Percentiles rank a stretch among this genome's conserved stretches.
These are phyloP conservation scores for Rhododendron ovatum DNA, from an alignment of 148 eudicot genomes.

Conservation along the genomic window DNA sequence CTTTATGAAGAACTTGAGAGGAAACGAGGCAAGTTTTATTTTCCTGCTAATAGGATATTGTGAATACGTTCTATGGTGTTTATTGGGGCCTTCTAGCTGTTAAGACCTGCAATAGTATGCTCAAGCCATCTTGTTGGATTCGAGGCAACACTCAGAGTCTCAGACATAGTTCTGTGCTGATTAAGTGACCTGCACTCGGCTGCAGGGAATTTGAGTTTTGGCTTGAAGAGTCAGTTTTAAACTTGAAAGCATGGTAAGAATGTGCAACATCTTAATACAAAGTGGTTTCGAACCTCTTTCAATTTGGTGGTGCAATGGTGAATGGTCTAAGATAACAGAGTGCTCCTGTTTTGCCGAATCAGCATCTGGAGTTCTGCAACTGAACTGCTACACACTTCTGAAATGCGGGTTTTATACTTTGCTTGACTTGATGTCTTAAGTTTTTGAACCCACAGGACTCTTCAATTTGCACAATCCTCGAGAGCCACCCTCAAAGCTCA, in stretches of 20 bases:
- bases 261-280: not conserved
- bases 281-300: not conserved
- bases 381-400: not conserved
- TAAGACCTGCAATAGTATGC: not conserved
- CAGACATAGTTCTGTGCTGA: not conserved
- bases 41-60: slow-evolving; percentile 21
- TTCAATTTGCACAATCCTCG: not conserved
- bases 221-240: slow-evolving; percentile 30
- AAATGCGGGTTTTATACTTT: not conserved
- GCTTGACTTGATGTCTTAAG: not conserved
- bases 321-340: not conserved
- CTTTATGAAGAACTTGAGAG: slow-evolving; percentile 70
- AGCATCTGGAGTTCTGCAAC: not conserved
- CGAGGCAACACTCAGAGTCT: not conserved
- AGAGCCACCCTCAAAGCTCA: not conserved
- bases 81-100: not conserved
- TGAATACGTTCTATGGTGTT: not conserved
- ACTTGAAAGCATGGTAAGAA: not conserved
- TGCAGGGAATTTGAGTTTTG: slow-evolving; percentile 8
- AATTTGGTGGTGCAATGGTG: not conserved
- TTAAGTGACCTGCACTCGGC: not conserved
- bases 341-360: not conserved
- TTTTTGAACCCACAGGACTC: not conserved
- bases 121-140: not conserved
- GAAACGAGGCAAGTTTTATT: slow-evolving; percentile 56